Conservation (phyloP, 768 basidiomycete genomes). For the Rhodotorula babjevae region DNA sequence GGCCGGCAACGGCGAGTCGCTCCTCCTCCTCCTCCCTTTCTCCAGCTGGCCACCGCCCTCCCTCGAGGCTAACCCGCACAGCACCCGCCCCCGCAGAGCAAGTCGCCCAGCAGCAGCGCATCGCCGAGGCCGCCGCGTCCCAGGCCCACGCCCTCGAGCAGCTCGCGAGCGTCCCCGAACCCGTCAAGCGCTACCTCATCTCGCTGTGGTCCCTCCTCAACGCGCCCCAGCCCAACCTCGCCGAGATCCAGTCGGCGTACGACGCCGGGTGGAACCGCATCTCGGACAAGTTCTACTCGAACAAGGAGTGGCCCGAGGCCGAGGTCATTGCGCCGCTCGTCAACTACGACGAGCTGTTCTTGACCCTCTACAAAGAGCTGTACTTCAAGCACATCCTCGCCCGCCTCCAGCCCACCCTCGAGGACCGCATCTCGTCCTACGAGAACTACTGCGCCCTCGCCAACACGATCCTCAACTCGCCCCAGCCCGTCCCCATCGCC, state of each 20-base stretch:
- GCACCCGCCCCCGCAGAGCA: conserved; percentile 10
- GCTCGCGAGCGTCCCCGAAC: conserved; percentile 34
- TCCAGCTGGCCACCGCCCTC: too few species aligned
- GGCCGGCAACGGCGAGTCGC: conserved; percentile 38
- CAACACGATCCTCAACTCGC: conserved; percentile 94
- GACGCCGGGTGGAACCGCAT: conserved; percentile 90
- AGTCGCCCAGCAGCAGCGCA: conserved; percentile 38
- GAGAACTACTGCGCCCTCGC: conserved; percentile 94
- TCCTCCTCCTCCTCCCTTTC: background rate
- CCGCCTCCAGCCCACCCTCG: conserved; percentile 77
- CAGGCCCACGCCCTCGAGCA: conserved; percentile 34
- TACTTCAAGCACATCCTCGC: conserved; percentile 80
- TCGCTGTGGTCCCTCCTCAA: conserved; percentile 77
- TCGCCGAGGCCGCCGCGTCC: conserved; percentile 33
- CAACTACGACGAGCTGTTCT: conserved; percentile 90
- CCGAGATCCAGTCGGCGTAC: conserved; percentile 86
- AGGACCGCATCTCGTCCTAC: conserved; percentile 96
- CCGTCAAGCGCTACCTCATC: conserved; percentile 69
- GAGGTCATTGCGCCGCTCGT: conserved; percentile 92
- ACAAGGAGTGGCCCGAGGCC: conserved; percentile 94
- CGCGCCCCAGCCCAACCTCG: conserved; percentile 80
- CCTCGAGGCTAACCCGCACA: background rate
- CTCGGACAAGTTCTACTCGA: conserved; percentile 91
- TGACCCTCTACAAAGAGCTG: conserved; percentile 92
- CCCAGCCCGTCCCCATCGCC: conserved; percentile 85